Conservation (phyloP, 352 stramenopile species). For the Plasmopara halstedii region DNA sequence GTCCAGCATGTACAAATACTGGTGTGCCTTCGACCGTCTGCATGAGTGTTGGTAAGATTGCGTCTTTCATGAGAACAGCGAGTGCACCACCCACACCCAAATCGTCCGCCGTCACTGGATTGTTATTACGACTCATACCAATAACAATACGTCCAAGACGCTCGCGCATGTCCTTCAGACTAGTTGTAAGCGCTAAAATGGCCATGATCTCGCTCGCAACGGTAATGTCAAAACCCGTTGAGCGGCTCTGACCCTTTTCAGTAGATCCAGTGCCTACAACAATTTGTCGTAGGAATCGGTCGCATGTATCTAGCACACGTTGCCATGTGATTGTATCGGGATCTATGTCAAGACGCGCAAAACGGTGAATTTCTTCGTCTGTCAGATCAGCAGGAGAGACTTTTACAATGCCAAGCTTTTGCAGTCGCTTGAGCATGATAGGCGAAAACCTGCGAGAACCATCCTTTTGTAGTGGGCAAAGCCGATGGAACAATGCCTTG, state of each 20-base stretch:
- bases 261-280: constrained; percentile 84
- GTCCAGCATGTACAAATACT: constrained; percentile 97
- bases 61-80: constrained; percentile 97
- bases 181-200: constrained; percentile 93
- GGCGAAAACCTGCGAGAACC: constrained; percentile 77
- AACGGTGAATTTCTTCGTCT: constrained; percentile 87
- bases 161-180: constrained; percentile 90
- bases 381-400: constrained; percentile 91
- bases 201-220: constrained; percentile 99
- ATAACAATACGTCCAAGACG: constrained; percentile 94
- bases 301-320: constrained; percentile 96
- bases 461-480: constrained; percentile 82
- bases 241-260: constrained; percentile 85
- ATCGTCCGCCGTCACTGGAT: constrained; percentile 95
- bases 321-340: constrained; percentile 88
- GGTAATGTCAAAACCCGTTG: constrained; percentile 75
- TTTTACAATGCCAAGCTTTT: constrained; percentile 93
- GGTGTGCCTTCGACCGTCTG: constrained; percentile 94
- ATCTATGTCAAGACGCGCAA: constrained; percentile 95
- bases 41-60: constrained; percentile 96
- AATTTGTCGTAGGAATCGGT: constrained; percentile 92
- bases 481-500: constrained; percentile 78
- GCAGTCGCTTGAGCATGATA: constrained; percentile 90
- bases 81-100: constrained; percentile 94
- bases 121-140: constrained; percentile 65